Percentiles rank a stretch among this genome's conserved stretches.
Evolutionary conservation across 2,329 filamentous ascomycete genomes (phyloP).

Genomic region (Ophiostoma montium): DNA sequence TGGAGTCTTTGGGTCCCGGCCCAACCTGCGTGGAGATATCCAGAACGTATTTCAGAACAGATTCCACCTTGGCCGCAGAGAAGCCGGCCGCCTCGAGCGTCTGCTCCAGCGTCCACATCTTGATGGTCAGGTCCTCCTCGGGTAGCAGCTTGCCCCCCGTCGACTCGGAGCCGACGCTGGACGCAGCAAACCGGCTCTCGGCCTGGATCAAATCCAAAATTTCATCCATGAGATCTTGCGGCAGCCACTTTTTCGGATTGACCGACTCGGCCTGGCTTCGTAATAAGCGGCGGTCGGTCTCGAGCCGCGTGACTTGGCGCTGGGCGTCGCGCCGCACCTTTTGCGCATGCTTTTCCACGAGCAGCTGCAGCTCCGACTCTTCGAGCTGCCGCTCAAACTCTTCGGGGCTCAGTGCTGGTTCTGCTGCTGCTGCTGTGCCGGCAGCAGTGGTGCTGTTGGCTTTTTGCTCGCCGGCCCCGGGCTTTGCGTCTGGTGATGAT

Average conservation of each 20-base stretch:
- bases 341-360: conserved; percentile 70
- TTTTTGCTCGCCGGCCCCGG: conserved; percentile 8
- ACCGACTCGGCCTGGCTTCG: conserved; percentile 63
- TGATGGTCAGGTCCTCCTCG: conserved; percentile 67
- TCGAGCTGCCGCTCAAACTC: conserved; percentile 84
- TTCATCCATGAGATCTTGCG: conserved; percentile 61
- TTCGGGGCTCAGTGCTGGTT: conserved; percentile 56
- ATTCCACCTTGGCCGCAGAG: conserved; percentile 43
- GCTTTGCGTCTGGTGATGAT: conserved; percentile 7
- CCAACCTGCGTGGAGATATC: conserved; percentile 51
- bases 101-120: conserved; percentile 73
- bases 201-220: conserved; percentile 59
- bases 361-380: conserved; percentile 72
- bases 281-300: conserved; percentile 74
- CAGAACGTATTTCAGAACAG: conserved; percentile 51
- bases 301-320: conserved; percentile 62
- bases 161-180: conserved; percentile 32
- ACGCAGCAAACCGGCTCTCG: conserved; percentile 45
- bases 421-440: conserved; percentile 12
- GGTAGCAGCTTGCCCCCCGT: conserved; percentile 38
- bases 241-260: conserved; percentile 64
- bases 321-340: conserved; percentile 69
- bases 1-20: conserved; percentile 43
- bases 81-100: conserved; percentile 59
- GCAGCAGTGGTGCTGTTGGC: conserved; percentile 14